Conservation (phyloP, 805 yeast genomes). For the Saccharomycopsis sp. region DNA sequence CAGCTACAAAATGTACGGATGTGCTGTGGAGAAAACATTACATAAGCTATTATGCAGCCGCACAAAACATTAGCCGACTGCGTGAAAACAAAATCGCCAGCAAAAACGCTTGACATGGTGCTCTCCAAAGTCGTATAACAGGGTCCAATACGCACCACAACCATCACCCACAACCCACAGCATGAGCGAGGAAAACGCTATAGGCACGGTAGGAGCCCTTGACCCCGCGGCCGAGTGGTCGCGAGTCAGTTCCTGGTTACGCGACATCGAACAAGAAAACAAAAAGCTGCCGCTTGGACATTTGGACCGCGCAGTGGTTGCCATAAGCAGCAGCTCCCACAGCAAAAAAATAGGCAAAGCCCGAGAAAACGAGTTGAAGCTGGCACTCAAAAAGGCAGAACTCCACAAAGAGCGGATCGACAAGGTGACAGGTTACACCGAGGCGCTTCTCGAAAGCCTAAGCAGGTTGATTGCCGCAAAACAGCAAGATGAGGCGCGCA, state of each 20-base stretch:
- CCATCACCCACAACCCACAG: not conserved
- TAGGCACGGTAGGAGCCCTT: not conserved
- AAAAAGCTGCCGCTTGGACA: slow-evolving; percentile 46
- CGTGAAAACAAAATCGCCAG: not conserved
- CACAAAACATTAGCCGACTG: no score
- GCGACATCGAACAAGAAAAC: slow-evolving; percentile 59
- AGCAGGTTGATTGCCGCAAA: slow-evolving; percentile 34
- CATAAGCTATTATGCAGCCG: not conserved
- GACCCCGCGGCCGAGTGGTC: slow-evolving; percentile 62
- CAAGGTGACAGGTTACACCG: slow-evolving; percentile 39
- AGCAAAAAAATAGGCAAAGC: slow-evolving; percentile 26
- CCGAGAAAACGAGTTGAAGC: slow-evolving; percentile 34
- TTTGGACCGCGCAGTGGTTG: slow-evolving; percentile 23
- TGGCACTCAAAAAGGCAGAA: slow-evolving; percentile 35
- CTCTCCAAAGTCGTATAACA: not conserved
- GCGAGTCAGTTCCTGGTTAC: slow-evolving; percentile 55
- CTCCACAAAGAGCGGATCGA: slow-evolving; percentile 55
- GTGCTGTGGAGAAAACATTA: no score
- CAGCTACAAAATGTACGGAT: no score
- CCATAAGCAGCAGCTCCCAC: slow-evolving; percentile 23
- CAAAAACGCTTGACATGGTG: not conserved
- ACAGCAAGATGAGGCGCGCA: not conserved
- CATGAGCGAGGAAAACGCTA: not conserved
- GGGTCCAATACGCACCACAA: not conserved
- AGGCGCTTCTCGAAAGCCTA: slow-evolving; percentile 40